Percentiles rank a stretch among this genome's conserved stretches.
Conservation (phyloP, 2,329 filamentous ascomycete genomes). For the Dryadomyces quercivorus region DNA sequence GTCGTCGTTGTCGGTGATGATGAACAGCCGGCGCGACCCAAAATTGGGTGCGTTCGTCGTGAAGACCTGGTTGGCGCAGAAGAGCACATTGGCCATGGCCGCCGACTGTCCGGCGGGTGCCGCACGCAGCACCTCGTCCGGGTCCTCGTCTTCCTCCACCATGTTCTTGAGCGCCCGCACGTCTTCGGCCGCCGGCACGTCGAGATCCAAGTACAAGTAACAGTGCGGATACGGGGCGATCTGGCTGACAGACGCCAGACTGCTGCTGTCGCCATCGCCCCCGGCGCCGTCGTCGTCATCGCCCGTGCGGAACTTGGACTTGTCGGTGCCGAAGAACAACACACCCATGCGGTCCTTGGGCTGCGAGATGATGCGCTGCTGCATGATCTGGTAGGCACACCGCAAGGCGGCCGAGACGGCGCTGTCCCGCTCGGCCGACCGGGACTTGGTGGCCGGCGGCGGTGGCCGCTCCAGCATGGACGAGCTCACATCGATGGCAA, state of each 20-base stretch:
- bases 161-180: constrained; percentile 68
- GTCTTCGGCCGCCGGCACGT: constrained; percentile 75
- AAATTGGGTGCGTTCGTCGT: constrained; percentile 93
- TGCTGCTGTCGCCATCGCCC: constrained; percentile 28
- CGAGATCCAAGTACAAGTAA: constrained; percentile 80
- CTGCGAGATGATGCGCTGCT: constrained; percentile 94
- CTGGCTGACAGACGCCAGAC: background rate
- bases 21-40: constrained; percentile 80
- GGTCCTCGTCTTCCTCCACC: constrained; percentile 66
- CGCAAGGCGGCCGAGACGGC: constrained; percentile 76
- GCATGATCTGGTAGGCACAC: constrained; percentile 90
- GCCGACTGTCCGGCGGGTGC: constrained; percentile 46
- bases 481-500: constrained; percentile 82
- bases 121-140: constrained; percentile 55
- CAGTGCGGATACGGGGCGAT: constrained; percentile 73
- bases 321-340: constrained; percentile 77
- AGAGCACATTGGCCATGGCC: constrained; percentile 80
- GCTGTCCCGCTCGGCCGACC: constrained; percentile 67
- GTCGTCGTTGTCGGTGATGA: constrained; percentile 89
- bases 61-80: constrained; percentile 93
- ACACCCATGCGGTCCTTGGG: constrained; percentile 97
- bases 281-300: background rate
- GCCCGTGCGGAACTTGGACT: constrained; percentile 57
- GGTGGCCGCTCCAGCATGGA: constrained; percentile 70
- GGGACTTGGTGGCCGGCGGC: constrained; percentile 54